A percentile compares a stretch with the other conserved stretches of the same genome.
Evolutionary conservation across 108 stramenopile species (phyloP).

Genomic region (Skeletonema tropicum): DNA sequence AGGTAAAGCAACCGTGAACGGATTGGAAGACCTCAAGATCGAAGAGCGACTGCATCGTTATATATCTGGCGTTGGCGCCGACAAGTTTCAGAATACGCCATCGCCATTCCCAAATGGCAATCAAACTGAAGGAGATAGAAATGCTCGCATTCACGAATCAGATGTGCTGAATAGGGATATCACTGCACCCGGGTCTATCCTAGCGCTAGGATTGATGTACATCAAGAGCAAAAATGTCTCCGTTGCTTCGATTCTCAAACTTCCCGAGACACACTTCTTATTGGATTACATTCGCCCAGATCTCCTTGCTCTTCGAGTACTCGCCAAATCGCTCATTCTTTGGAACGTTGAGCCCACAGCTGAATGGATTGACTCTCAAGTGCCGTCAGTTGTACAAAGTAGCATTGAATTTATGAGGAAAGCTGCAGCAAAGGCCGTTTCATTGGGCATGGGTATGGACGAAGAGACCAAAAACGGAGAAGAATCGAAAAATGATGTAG

Average conservation of each 20-base stretch:
- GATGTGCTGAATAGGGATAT: slow-evolving; percentile 91
- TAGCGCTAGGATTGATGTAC: slow-evolving; percentile 94
- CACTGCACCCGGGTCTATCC: slow-evolving; percentile 94
- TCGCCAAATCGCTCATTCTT: slow-evolving; percentile 89
- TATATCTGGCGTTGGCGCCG: slow-evolving; percentile 81
- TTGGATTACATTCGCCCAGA: slow-evolving; percentile 96
- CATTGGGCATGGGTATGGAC: slow-evolving; percentile 17
- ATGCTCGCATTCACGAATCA: slow-evolving; percentile 88
- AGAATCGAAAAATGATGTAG: slow-evolving; percentile 22
- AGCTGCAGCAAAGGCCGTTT: slow-evolving; percentile 42
- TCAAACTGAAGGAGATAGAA: slow-evolving; percentile 63
- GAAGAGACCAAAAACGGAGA: slow-evolving; percentile 5
- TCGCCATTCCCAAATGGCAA: slow-evolving; percentile 4
- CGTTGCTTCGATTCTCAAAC: slow-evolving; percentile 75
- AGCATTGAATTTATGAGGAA: slow-evolving; percentile 65
- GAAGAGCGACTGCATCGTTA: slow-evolving; percentile 92
- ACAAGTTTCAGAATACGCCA: slow-evolving; percentile 28
- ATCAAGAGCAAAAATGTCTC: slow-evolving; percentile 80
- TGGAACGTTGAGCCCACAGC: slow-evolving; percentile 90
- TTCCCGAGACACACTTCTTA: slow-evolving; percentile 92
- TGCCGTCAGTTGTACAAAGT: slow-evolving; percentile 71
- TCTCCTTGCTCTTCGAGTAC: slow-evolving; percentile 87
- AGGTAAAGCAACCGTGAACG: slow-evolving; percentile 59
- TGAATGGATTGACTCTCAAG: slow-evolving; percentile 83
- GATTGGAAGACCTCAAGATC: slow-evolving; percentile 90